Evolutionary conservation across 2,329 filamentous ascomycete genomes (phyloP).

Genomic region (Pseudogymnoascus sp.): DNA sequence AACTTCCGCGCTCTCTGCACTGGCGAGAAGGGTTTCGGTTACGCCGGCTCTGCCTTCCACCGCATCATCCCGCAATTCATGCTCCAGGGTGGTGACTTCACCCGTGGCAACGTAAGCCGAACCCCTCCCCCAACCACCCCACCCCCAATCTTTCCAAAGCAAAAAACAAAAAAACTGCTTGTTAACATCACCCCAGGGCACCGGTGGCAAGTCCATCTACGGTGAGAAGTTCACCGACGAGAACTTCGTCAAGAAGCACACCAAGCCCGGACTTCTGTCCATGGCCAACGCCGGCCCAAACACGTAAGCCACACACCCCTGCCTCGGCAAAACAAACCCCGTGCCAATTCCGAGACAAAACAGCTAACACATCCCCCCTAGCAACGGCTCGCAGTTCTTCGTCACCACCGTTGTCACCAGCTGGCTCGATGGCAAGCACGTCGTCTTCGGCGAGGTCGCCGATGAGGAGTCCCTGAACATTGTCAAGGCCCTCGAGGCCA

Average conservation of each 20-base stretch:
- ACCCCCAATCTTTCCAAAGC: too few species aligned
- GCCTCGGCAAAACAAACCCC: not conserved
- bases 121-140: constrained; percentile 8
- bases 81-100: constrained; percentile 95
- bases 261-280: constrained; percentile 69
- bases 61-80: constrained; percentile 90
- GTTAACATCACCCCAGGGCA: constrained; percentile 49
- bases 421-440: constrained; percentile 77
- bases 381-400: too few species aligned
- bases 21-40: constrained; percentile 72
- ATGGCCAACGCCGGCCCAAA: constrained; percentile 95
- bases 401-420: constrained; percentile 29
- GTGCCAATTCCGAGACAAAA: not conserved
- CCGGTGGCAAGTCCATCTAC: constrained; percentile 89
- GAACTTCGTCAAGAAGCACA: constrained; percentile 77
- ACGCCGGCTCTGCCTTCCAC: constrained; percentile 79
- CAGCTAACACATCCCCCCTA: constrained; percentile 40
- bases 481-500: constrained; percentile 55
- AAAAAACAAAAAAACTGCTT: constrained; percentile 3
- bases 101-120: constrained; percentile 70
- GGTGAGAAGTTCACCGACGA: constrained; percentile 90
- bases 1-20: constrained; percentile 86
- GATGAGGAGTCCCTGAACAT: constrained; percentile 37
- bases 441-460: constrained; percentile 77
- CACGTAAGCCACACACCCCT: constrained; percentile 54